Evolutionary conservation across 768 basidiomycete genomes (phyloP), one percentile per base, ranked within the genome.

Genomic region (Boletellus ananas): DNA sequence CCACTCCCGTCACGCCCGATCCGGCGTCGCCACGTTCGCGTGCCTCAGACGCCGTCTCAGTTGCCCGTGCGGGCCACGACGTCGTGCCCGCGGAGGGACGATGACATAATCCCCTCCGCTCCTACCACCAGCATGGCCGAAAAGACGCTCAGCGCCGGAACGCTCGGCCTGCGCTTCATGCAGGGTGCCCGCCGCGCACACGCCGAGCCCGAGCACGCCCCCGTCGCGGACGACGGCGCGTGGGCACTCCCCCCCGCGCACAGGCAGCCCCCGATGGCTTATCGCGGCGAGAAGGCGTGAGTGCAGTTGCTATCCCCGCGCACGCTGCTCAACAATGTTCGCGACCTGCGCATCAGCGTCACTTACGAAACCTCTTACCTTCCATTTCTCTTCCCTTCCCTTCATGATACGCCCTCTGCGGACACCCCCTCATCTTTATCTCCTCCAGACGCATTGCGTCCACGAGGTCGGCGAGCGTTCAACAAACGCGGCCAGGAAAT

Each of bases 141-240:
- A 27, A 84, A 81, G 65, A 72, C 75, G 3, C 72, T 87, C 34
- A 87, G 85, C 65, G 77, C 74, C 23, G 76, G 83, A 25, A 85
- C 84, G 0, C 72, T 86, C 9, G 78, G 79, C 57, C 73, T 87
- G 38, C 78, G 79, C 2, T 87, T 87, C 62, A 87, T 87, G 85
- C 85, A 84, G 64, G 84, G 84, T 67, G 80, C 84, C 0, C 77
- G 79, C 2, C 74, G 79, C 2, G 72, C 77, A 18, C 60, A 77
- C 49, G 75, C 76, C 14, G 74, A 80, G 55, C 65, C 72, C 1
- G 78, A 80, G 40, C 74, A 75, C 43, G 79, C 81, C 3, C 74
- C 74, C 57, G 72, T 83, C 23, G 74, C 78, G 58, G 83, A 86
- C 60, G 82, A 84, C 44, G 81, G 75, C 0, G 72, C 83, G 60